Percentiles rank a stretch among this genome's conserved stretches.
These are phyloP conservation scores for Irpex sp. DNA, from an alignment of 1,284 basidiomycete species.

Conservation along the genomic window DNA sequence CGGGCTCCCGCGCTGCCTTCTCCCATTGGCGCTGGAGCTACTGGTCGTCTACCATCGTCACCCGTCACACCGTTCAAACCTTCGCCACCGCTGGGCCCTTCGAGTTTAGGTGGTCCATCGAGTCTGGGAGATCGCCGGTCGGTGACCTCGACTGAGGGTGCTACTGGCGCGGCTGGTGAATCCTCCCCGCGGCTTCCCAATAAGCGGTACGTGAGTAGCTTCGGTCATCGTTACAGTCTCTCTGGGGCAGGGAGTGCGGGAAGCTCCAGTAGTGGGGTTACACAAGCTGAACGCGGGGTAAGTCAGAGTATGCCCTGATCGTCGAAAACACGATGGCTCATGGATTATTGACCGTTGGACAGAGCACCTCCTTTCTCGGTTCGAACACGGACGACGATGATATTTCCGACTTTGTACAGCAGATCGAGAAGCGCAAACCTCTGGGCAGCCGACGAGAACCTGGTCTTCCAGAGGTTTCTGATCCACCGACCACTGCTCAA, in stretches of 20 bases:
- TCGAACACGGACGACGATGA: slow-evolving; percentile 67
- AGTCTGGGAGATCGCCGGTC: slow-evolving; percentile 42
- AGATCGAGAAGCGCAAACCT: slow-evolving; percentile 66
- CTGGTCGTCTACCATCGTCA: slow-evolving; percentile 22
- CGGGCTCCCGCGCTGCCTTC: slow-evolving; percentile 38
- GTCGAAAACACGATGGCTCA: neutral
- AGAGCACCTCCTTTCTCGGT: slow-evolving; percentile 43
- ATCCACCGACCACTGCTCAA: neutral
- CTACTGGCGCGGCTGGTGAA: slow-evolving; percentile 16
- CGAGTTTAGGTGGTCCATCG: slow-evolving; percentile 36
- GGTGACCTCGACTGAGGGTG: slow-evolving; percentile 30
- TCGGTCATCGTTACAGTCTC: slow-evolving; percentile 59
- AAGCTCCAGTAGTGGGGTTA: slow-evolving; percentile 36
- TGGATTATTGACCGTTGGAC: slow-evolving; percentile 14
- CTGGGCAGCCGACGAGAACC: slow-evolving; percentile 37
- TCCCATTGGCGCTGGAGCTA: slow-evolving; percentile 30
- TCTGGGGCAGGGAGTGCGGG: slow-evolving; percentile 37
- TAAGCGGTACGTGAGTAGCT: slow-evolving; percentile 58
- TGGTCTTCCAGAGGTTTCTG: slow-evolving; percentile 12
- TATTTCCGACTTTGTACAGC: slow-evolving; percentile 70
- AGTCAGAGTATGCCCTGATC: slow-evolving; percentile 12
- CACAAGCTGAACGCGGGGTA: slow-evolving; percentile 33
- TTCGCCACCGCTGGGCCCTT: slow-evolving; percentile 44
- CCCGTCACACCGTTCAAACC: slow-evolving; percentile 34
- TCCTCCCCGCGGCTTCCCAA: slow-evolving; percentile 22